Evolutionary conservation across 305 asterid species (phyloP), one percentile per base, ranked within the genome.

Genomic region (Fraxinus floribunda): DNA sequence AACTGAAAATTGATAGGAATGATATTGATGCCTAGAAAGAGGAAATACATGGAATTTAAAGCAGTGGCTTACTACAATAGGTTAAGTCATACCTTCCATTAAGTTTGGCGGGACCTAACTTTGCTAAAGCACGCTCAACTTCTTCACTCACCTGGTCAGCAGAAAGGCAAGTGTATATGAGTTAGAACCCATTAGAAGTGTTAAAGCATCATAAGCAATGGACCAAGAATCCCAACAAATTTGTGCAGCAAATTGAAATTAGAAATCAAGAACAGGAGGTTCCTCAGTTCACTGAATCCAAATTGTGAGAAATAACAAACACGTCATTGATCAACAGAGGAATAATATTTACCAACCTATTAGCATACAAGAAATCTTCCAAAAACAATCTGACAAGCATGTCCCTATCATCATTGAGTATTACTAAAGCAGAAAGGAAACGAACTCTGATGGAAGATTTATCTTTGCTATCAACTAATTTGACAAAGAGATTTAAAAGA

Each of bases 101-200:
- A 81, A 91, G 86, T 88, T 91, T 90, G 80, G 95, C 90, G 83
- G 96, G 91, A 70, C 90, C 97, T 81, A 95, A 83, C 87, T 94
- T 95, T 38, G 97, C 92, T 89, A 95, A 91, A 87, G 99, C 99
- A 78, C 98, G 97, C 87, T 95, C 99, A 68, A 95, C 98, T 90
- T 95, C 99, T 86, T 95, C 99, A 55, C 99, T 94, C 66, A 95
- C 99, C 99, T 95, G 92, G 82, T 78, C 83, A 77, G 77, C 71
- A 74, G 79, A 85, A 80, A 79, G 55, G 29, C 39, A 87, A 18
- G 52, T 3, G 41, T 13, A 13, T 3, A 81, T 66, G 55, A 77
- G 74, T 75, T 39, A 84, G 52, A 9, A 76, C 72, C 66, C 81
- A 75, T 7, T 36, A 52, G 13, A 76, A n/a, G 66, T 35, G 55